These are phyloP conservation scores for Paramarasmius palmivorus DNA, from an alignment of 1,284 basidiomycete genomes.

Conservation along the genomic window DNA sequence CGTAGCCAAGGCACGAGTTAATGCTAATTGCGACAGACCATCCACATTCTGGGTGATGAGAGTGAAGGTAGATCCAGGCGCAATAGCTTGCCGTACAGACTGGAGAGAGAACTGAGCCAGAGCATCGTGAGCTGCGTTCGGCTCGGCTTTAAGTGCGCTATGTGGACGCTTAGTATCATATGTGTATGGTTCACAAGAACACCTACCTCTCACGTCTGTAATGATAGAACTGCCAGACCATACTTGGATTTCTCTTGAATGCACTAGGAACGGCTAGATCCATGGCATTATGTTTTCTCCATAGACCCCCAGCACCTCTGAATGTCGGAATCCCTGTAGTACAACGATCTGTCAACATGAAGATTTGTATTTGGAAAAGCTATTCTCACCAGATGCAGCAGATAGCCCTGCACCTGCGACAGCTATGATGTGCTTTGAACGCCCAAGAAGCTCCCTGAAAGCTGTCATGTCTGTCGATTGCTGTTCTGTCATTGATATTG, in stretches of 20 bases:
- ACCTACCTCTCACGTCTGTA: slow-evolving; percentile 56
- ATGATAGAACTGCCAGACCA: slow-evolving; percentile 74
- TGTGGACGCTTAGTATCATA: background rate
- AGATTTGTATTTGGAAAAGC: background rate
- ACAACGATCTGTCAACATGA: background rate
- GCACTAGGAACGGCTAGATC: slow-evolving; percentile 59
- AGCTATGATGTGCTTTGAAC: slow-evolving; percentile 51
- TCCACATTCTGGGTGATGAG: slow-evolving; percentile 73
- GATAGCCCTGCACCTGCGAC: slow-evolving; percentile 67
- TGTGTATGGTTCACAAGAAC: background rate
- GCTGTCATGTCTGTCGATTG: slow-evolving; percentile 27
- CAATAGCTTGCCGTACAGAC: slow-evolving; percentile 33
- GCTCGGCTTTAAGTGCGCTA: slow-evolving; percentile 48
- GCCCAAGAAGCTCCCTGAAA: slow-evolving; percentile 28
- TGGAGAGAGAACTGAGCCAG: slow-evolving; percentile 49
- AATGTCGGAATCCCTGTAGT: slow-evolving; percentile 63
- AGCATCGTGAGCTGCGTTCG: slow-evolving; percentile 58
- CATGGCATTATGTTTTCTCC: slow-evolving; percentile 58
- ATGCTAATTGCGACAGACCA: slow-evolving; percentile 35
- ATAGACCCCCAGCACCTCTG: slow-evolving; percentile 59
- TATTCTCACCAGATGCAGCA: slow-evolving; percentile 52
- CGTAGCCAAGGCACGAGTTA: slow-evolving; percentile 7
- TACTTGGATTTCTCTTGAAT: slow-evolving; percentile 51
- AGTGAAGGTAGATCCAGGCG: slow-evolving; percentile 46
- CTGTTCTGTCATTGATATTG: slow-evolving; percentile 12